phyloP scores from a whole-genome alignment of 495 filamentous ascomycete species.

The Penicillium canescens region DNA sequence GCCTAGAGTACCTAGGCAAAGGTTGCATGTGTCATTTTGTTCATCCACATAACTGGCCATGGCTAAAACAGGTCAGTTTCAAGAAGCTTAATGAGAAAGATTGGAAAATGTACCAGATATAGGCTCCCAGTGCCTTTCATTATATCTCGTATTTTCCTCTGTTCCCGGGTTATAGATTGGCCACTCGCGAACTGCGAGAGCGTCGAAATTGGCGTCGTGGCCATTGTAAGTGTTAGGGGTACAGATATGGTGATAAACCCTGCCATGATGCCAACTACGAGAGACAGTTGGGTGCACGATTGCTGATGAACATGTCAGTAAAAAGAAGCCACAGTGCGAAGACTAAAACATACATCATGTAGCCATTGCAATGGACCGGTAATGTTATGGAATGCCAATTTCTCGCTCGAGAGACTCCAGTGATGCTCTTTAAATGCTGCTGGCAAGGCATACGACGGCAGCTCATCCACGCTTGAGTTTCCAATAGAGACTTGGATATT shows the following conservation, averaged over 20 bases:
- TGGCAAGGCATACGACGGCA: background rate
- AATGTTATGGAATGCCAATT: conserved; percentile 17
- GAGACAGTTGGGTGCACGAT: conserved; percentile 9
- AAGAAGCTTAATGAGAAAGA: background rate
- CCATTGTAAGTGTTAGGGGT: conserved; percentile 18
- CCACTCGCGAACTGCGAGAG: conserved; percentile 16
- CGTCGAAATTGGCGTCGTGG: background rate
- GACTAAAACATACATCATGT: conserved; percentile 25
- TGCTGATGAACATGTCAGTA: conserved; percentile 18
- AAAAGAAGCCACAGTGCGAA: background rate
- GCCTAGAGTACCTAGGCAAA: conserved; percentile 35
- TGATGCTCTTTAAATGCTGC: conserved; percentile 19
- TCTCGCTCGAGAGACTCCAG: background rate
- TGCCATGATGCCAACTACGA: conserved; percentile 24
- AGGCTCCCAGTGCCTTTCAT: conserved; percentile 25
- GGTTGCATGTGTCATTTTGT: conserved; percentile 7
- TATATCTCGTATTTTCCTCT: conserved; percentile 3
- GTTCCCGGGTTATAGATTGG: conserved; percentile 18
- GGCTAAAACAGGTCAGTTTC: conserved; percentile 17
- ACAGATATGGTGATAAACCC: conserved; percentile 26
- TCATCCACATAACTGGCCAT: conserved; percentile 25
- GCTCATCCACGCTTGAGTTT: background rate
- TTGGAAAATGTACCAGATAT: conserved; percentile 30
- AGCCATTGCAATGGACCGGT: conserved; percentile 41
- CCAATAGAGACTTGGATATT: conserved; percentile 23